Evolutionary conservation across 1,139 yeast genomes (phyloP).

Genomic region (Geotrichum klebahnii): DNA sequence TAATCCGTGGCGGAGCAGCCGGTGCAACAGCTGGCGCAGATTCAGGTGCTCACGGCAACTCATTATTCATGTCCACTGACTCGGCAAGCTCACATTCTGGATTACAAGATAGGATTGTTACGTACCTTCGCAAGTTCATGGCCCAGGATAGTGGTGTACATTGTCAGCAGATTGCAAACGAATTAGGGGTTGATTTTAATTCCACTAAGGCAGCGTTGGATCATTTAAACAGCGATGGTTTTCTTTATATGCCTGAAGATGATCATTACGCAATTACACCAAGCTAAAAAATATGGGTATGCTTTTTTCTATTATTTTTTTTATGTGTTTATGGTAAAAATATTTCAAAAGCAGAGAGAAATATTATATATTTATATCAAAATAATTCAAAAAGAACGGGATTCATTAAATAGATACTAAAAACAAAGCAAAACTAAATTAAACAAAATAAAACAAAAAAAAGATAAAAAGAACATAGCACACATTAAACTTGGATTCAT

Average conservation of each 20-base stretch:
- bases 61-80: conserved; percentile 1
- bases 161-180: conserved; percentile 10
- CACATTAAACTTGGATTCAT: too few species aligned
- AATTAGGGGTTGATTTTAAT: conserved; percentile 7
- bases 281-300: not conserved
- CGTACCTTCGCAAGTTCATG: conserved; percentile 3
- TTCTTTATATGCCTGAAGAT: conserved; percentile 12
- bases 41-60: not conserved
- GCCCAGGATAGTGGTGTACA: conserved; percentile 10
- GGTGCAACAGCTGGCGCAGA: conserved; percentile 1
- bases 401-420: too few species aligned
- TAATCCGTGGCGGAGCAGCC: not conserved
- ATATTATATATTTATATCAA: too few species aligned
- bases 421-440: too few species aligned
- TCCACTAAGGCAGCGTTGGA: conserved; percentile 3
- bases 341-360: too few species aligned
- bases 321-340: not conserved
- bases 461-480: too few species aligned
- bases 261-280: conserved; percentile 17
- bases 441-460: too few species aligned
- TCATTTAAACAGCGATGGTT: conserved; percentile 4
- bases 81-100: not conserved
- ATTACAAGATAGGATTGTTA: conserved; percentile 12
- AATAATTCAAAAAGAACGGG: too few species aligned
- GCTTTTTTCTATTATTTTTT: not conserved